These are phyloP conservation scores for Basipetospora chlamydospora DNA, from an alignment of 2,329 filamentous ascomycete genomes.

Conservation along the genomic window DNA sequence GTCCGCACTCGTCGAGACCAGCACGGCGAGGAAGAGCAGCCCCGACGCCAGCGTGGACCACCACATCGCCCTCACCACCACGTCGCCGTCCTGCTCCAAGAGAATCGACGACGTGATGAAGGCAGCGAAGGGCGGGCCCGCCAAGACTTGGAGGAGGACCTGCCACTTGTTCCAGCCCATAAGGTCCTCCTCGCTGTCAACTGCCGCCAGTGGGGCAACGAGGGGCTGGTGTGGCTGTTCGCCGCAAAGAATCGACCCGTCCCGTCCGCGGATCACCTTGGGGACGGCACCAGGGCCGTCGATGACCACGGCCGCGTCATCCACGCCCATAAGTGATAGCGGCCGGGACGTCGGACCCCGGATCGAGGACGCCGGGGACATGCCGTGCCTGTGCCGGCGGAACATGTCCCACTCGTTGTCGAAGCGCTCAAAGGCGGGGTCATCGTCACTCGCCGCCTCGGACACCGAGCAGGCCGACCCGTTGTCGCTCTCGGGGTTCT, in stretches of 20 bases:
- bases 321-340: background rate
- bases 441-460: background rate
- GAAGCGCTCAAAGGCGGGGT: background rate
- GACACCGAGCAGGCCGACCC: background rate
- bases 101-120: slow-evolving; percentile 61
- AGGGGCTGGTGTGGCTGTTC: too few species aligned
- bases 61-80: slow-evolving; percentile 42
- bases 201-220: background rate
- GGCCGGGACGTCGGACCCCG: slow-evolving; percentile 10
- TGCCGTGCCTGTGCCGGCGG: slow-evolving; percentile 27
- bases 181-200: slow-evolving; percentile 17
- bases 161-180: slow-evolving; percentile 85
- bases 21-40: slow-evolving; percentile 48
- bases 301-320: background rate
- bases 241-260: too few species aligned
- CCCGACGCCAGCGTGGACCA: slow-evolving; percentile 56
- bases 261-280: background rate
- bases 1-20: slow-evolving; percentile 53
- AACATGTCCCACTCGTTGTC: slow-evolving; percentile 42
- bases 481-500: background rate
- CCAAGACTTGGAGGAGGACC: slow-evolving; percentile 69
- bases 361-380: slow-evolving; percentile 11
- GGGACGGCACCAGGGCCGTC: background rate
- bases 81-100: slow-evolving; percentile 39
- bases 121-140: slow-evolving; percentile 70